Evolutionary conservation across 768 basidiomycete genomes (phyloP).

Genomic region (Tulasnella sp.): DNA sequence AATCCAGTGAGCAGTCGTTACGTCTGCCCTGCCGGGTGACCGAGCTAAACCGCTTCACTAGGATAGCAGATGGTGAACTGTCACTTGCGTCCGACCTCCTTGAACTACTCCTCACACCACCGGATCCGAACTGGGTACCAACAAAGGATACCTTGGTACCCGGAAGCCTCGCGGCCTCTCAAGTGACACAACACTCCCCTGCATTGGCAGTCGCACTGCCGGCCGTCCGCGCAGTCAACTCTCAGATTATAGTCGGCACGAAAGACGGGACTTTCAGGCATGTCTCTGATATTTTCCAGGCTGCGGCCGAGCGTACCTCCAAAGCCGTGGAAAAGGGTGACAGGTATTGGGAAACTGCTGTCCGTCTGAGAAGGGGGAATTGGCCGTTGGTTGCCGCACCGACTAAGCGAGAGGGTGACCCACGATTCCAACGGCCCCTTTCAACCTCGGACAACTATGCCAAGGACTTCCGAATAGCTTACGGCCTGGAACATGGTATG

Average conservation of each 20-base stretch:
- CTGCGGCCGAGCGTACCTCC: conserved; percentile 63
- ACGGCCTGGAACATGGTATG: conserved; percentile 75
- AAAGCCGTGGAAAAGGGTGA: conserved; percentile 52
- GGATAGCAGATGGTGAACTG: conserved; percentile 52
- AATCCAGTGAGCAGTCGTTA: conserved; percentile 50
- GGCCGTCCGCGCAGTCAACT: conserved; percentile 64
- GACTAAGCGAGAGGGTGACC: conserved; percentile 34
- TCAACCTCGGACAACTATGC: conserved; percentile 67
- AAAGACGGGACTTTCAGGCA: conserved; percentile 75
- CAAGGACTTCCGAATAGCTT: conserved; percentile 73
- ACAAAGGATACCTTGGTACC: conserved; percentile 27
- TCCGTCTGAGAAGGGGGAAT: conserved; percentile 59
- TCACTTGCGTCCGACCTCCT: conserved; percentile 66
- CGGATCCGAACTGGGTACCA: conserved; percentile 30
- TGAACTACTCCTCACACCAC: conserved; percentile 45
- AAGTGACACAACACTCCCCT: neutral
- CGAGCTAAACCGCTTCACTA: conserved; percentile 53
- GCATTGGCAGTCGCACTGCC: conserved; percentile 34
- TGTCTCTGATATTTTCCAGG: conserved; percentile 61
- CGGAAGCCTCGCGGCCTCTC: neutral
- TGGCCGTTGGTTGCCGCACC: conserved; percentile 79
- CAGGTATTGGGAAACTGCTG: conserved; percentile 74
- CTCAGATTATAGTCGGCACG: conserved; percentile 63
- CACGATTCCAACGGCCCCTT: conserved; percentile 36
- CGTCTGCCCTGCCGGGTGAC: conserved; percentile 14